phyloP scores from a whole-genome alignment of 495 filamentous ascomycete genomes.

The Neurospora tetrasperma region DNA sequence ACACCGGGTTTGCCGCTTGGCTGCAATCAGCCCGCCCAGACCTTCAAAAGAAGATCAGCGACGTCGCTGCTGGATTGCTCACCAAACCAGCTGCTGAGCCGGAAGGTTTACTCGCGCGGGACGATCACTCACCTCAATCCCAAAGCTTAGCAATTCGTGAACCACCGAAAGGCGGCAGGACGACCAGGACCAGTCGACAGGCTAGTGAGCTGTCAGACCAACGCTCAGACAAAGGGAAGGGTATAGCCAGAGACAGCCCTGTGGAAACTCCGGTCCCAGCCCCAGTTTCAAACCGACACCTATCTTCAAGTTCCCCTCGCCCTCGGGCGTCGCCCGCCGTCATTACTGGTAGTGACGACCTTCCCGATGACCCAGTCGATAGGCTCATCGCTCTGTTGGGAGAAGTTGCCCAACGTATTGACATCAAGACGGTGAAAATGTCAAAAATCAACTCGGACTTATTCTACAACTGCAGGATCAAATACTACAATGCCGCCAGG shows the following conservation, averaged over 20 bases:
- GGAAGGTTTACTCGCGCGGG: not conserved
- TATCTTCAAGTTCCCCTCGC: not conserved
- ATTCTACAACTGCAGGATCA: conserved; percentile 26
- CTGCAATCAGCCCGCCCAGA: conserved; percentile 20
- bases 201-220: conserved; percentile 2
- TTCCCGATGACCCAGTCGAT: conserved; percentile 7
- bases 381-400: conserved; percentile 5
- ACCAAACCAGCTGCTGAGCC: conserved; percentile 1
- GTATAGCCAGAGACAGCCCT: not conserved
- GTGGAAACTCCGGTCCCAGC: not conserved
- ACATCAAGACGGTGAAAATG: conserved; percentile 7
- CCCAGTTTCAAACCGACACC: not conserved
- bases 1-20: conserved; percentile 28
- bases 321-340: not conserved
- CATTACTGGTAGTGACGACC: not conserved
- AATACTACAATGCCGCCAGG: conserved; percentile 9
- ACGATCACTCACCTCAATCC: not conserved
- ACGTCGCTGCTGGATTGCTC: conserved; percentile 5
- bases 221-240: conserved; percentile 3
- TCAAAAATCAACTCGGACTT: conserved; percentile 11
- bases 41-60: conserved; percentile 7
- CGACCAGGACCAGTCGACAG: conserved; percentile 4
- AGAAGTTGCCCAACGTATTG: conserved; percentile 8
- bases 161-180: conserved; percentile 6
- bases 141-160: not conserved